Base-by-base conservation (phyloP, 257 asterid genomes). In the Gardenia jasminoides region DNA sequence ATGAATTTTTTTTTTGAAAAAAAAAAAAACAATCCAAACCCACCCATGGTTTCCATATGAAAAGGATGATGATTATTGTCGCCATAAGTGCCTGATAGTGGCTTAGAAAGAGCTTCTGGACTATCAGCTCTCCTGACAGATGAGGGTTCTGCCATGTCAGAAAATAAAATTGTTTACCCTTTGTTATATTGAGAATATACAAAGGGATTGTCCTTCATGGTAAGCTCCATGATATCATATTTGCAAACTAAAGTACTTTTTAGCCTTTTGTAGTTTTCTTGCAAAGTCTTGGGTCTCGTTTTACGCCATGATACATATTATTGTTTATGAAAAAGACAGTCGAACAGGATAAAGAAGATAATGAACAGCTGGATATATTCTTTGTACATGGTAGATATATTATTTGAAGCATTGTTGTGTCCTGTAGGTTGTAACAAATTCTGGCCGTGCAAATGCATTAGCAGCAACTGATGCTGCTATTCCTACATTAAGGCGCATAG, bases 391-490 rank as follows among this genome's bases (percentile, higher is more conserved):
- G 17, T 61, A 22, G 12, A 24, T 72, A 10, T 44, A 50, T 78
- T 30, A 76, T 33, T 24, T 69, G 54, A 24, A 31, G 17, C 62
- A 12, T 47, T 46, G 50, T 73, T 59, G 24, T 52, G 28, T 71
- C 79, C 72, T 87, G 81, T 75, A 96, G 98, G 97, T 93, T 78
- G 98, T 96, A 61, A 96, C 98, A 50, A 93, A 88, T 89, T 93
- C 98, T 68, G 99, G 99, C 56, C 99, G 99, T 78, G 97, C 95
- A 58, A 96, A 94, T 90, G 90, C 98, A 31, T 87, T 96, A 86
- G 98, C 94, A 44, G 99, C 99, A 52, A 90, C 97, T 65, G 99
- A 96, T 89, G 99, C 98, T 36, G 91, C 99, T 81, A 93, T 95
- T 68, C 99, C 99, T 20, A 92, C 99, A 67, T 79, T 96, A 83